Percentiles rank a stretch among this genome's conserved stretches.
These are phyloP conservation scores for Telfairia occidentalis DNA, from an alignment of 331 rosid species.

Conservation along the genomic window DNA sequence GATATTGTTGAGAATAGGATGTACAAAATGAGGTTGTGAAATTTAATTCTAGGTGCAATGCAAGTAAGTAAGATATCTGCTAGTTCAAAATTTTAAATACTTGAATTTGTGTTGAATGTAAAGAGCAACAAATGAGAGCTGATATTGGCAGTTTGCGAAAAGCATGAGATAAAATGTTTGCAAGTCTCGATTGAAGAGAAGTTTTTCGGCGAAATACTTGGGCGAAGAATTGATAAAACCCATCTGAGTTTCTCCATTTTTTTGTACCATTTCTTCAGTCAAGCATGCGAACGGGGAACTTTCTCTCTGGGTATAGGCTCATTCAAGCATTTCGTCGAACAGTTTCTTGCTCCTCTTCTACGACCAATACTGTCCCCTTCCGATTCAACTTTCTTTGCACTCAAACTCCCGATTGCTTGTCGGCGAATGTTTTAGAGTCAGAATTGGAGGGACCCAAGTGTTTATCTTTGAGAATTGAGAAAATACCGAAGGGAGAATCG, in stretches of 20 bases:
- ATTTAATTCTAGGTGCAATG: background rate
- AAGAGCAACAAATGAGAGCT: too few relatives aligned
- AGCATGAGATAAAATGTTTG: too few relatives aligned
- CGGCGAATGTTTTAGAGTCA: conserved; percentile 12
- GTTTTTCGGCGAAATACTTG: background rate
- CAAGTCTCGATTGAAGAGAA: too few relatives aligned
- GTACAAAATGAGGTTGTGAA: background rate
- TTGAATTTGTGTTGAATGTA: too few relatives aligned
- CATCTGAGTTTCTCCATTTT: background rate
- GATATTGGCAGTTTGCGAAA: too few relatives aligned
- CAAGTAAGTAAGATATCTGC: too few relatives aligned
- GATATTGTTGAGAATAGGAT: background rate
- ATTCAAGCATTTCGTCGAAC: conserved; percentile 58
- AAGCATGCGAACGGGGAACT: conserved; percentile 26
- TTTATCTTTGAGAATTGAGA: conserved; percentile 69
- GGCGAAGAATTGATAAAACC: background rate
- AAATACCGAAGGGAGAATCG: conserved; percentile 37
- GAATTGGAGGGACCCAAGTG: conserved; percentile 24
- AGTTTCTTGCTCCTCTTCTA: conserved; percentile 8
- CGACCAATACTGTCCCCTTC: conserved; percentile 10
- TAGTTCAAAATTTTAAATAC: too few relatives aligned
- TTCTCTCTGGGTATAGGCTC: conserved; percentile 19
- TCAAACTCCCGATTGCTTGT: conserved; percentile 20
- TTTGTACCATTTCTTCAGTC: background rate
- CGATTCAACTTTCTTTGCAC: conserved; percentile 32